A percentile compares a stretch with the other conserved stretches of the same genome.
Conservation (phyloP, 1,284 basidiomycete genomes). For the Malassezia equina region DNA sequence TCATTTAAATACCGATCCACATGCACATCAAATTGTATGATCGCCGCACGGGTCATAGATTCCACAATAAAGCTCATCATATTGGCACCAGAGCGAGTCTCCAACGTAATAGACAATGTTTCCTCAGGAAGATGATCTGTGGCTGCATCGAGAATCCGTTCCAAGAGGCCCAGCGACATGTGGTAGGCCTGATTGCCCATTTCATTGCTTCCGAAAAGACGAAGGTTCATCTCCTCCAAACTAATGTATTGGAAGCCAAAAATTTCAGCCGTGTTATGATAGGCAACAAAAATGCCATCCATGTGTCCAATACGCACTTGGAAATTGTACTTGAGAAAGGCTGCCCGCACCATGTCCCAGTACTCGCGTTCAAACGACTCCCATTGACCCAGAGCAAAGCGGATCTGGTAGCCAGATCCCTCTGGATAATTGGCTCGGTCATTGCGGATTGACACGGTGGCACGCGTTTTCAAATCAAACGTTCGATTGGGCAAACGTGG, state of each 20-base stretch:
- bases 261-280: slow-evolving; percentile 78
- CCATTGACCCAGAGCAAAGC: slow-evolving; percentile 30
- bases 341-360: slow-evolving; percentile 73
- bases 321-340: slow-evolving; percentile 90
- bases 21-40: slow-evolving; percentile 33
- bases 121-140: slow-evolving; percentile 56
- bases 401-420: slow-evolving; percentile 45
- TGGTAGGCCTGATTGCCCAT: slow-evolving; percentile 68
- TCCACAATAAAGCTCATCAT: slow-evolving; percentile 35
- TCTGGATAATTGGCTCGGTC: slow-evolving; percentile 72
- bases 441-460: slow-evolving; percentile 69
- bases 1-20: slow-evolving; percentile 40
- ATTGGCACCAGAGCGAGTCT: slow-evolving; percentile 17
- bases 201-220: slow-evolving; percentile 60
- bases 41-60: slow-evolving; percentile 14
- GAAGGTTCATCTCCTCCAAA: slow-evolving; percentile 73
- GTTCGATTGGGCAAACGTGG: slow-evolving; percentile 71
- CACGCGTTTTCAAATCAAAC: slow-evolving; percentile 93
- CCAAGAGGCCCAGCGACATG: slow-evolving; percentile 65
- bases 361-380: slow-evolving; percentile 48
- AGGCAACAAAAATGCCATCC: slow-evolving; percentile 91
- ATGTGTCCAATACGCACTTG: slow-evolving; percentile 93
- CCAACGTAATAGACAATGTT: slow-evolving; percentile 35
- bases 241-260: slow-evolving; percentile 93
- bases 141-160: slow-evolving; percentile 60